Percentiles rank a stretch among this genome's conserved stretches.
These are phyloP conservation scores for Lithocarpus polystachyus DNA, from an alignment of 306 rosid genomes.

Conservation along the genomic window DNA sequence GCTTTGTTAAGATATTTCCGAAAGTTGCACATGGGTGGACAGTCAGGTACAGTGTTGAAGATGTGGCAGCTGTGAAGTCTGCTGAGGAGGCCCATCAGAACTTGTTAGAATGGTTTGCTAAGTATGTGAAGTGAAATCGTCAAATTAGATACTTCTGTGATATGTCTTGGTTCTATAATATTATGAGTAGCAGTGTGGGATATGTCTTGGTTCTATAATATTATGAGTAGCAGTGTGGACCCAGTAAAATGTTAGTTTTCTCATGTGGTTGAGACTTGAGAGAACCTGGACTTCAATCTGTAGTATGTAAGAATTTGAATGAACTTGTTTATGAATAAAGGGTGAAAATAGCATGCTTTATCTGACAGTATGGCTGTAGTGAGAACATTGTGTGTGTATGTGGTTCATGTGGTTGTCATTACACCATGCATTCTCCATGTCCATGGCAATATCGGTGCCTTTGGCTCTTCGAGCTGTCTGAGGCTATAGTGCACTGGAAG, in stretches of 20 bases:
- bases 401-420: too few species aligned
- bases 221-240: background rate
- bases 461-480: background rate
- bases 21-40: conserved; percentile 53
- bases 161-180: background rate
- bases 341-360: background rate
- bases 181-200: background rate
- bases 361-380: background rate
- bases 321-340: background rate
- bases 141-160: background rate
- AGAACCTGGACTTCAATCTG: background rate
- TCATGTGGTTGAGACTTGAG: background rate
- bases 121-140: conserved; percentile 27
- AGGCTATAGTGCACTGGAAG: too few species aligned
- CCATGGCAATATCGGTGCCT: too few species aligned
- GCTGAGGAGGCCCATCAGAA: conserved; percentile 57
- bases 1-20: conserved; percentile 46
- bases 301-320: background rate
- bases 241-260: background rate
- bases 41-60: conserved; percentile 35
- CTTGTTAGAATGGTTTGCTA: conserved; percentile 43
- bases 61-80: conserved; percentile 35
- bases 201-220: background rate
- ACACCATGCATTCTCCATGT: background rate
- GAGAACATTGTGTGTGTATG: background rate